These are phyloP conservation scores for Penicillium chermesinum DNA, from an alignment of 495 filamentous ascomycete species.

Conservation along the genomic window DNA sequence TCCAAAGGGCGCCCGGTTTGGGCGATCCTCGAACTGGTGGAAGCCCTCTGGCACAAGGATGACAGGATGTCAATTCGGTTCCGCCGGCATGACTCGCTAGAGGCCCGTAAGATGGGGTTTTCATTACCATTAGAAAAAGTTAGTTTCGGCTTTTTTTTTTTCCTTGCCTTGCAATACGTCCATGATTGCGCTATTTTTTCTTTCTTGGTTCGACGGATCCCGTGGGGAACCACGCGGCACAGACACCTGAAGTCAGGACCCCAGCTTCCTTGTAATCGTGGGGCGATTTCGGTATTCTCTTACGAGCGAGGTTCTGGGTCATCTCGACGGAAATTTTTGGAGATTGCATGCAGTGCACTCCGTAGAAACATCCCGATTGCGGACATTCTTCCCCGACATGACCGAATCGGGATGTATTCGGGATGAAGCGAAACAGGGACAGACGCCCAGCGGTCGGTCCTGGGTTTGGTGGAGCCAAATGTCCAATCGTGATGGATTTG, in stretches of 20 bases:
- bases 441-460: constrained; percentile 9
- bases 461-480: constrained; percentile 12
- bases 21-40: not conserved
- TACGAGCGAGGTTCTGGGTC: not conserved
- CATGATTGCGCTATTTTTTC: not conserved
- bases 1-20: not conserved
- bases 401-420: constrained; percentile 4
- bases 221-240: constrained; percentile 21
- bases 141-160: constrained; percentile 7
- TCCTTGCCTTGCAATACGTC: too few species aligned
- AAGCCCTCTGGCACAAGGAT: not conserved
- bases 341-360: not conserved
- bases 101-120: too few species aligned
- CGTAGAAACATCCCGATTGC: not conserved
- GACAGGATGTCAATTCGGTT: not conserved
- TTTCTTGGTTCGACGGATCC: not conserved
- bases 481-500: constrained; percentile 14
- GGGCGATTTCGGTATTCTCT: constrained; percentile 5
- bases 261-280: constrained; percentile 20
- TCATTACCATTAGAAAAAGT: not conserved
- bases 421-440: not conserved
- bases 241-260: constrained; percentile 1
- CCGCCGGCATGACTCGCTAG: not conserved
- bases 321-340: not conserved
- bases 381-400: constrained; percentile 6